phyloP scores from a whole-genome alignment of 441 rosid species.

The Populus hybrid region DNA sequence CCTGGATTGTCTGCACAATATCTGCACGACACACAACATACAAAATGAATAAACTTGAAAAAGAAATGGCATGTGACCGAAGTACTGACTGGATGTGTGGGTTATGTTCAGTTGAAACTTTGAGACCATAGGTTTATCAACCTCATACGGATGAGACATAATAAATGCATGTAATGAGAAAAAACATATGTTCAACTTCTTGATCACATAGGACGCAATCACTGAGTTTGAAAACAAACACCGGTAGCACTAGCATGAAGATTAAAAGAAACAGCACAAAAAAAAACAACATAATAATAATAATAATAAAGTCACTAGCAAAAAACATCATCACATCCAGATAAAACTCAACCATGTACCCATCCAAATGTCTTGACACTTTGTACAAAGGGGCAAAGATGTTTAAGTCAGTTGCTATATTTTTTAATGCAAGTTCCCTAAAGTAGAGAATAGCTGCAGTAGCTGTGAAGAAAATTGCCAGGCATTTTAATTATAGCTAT shows the following conservation, averaged over 20 bases:
- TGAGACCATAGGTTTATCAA: neutral
- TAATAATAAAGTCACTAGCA: neutral
- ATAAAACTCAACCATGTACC: neutral
- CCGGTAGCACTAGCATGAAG: neutral
- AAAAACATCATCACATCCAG: neutral
- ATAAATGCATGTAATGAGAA: neutral
- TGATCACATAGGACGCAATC: neutral
- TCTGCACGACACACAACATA: slow-evolving; percentile 52
- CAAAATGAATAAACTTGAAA: slow-evolving; percentile 13
- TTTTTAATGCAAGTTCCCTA: neutral
- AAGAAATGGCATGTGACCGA: slow-evolving; percentile 9
- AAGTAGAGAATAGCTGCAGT: neutral
- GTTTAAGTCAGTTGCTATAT: neutral
- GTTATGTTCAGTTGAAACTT: neutral
- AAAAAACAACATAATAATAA: no score
- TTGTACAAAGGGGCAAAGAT: neutral
- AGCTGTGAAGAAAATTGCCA: neutral
- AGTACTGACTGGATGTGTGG: neutral
- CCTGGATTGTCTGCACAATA: slow-evolving; percentile 97
- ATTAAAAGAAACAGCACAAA: neutral
- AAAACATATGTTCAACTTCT: neutral
- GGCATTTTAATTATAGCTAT: neutral
- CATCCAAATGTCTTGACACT: neutral
- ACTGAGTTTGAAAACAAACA: neutral
- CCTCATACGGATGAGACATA: neutral